Evolutionary conservation across 495 filamentous ascomycete genomes (phyloP).

Genomic region (Podospora tetraspora): DNA sequence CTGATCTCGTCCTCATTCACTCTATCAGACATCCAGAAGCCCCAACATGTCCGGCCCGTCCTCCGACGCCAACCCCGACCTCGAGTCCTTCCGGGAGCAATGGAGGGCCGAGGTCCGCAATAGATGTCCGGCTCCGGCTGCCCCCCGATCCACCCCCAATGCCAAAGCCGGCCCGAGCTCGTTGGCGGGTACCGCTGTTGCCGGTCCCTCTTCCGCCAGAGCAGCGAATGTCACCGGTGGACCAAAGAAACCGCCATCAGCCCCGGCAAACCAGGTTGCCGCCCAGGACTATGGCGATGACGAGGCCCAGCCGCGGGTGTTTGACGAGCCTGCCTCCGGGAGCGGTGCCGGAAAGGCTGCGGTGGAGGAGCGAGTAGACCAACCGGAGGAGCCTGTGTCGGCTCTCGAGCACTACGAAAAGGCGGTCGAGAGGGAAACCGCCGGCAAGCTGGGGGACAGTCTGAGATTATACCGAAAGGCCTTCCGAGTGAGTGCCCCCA

Average conservation of each 20-base stretch:
- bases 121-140: constrained; percentile 10
- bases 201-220: constrained; percentile 5
- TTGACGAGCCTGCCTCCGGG: constrained; percentile 30
- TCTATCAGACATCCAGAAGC: background rate
- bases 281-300: constrained; percentile 32
- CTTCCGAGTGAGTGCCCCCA: constrained; percentile 57
- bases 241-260: constrained; percentile 14
- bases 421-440: constrained; percentile 81
- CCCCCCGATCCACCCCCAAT: background rate
- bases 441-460: constrained; percentile 85
- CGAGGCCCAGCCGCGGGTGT: constrained; percentile 32
- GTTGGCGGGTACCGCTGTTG: constrained; percentile 1
- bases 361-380: background rate
- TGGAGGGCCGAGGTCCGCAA: constrained; percentile 36
- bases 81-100: constrained; percentile 38
- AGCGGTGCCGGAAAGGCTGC: background rate
- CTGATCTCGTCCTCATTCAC: background rate
- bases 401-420: constrained; percentile 91
- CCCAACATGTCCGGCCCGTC: constrained; percentile 18
- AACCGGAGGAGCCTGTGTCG: constrained; percentile 55
- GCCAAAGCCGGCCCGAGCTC: background rate
- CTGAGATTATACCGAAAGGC: constrained; percentile 83
- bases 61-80: constrained; percentile 29
- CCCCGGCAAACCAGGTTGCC: constrained; percentile 13
- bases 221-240: background rate